Evolutionary conservation across 257 asterid species (phyloP), one percentile per base, ranked within the genome.

Genomic region (Fraxinus americana): DNA sequence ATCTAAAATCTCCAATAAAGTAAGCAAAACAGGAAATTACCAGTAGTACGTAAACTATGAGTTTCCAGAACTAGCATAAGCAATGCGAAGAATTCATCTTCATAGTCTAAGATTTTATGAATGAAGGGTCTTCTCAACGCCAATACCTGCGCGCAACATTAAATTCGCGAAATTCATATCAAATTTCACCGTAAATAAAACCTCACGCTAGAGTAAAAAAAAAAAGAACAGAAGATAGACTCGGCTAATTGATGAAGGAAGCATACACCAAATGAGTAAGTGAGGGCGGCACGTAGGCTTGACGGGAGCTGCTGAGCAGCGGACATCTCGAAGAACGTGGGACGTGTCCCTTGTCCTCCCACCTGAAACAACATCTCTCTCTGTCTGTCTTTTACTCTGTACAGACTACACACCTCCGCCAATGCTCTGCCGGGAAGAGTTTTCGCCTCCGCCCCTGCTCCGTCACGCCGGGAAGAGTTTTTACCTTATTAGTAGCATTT

Each of bases 301-400:
- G 98, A 86, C 41, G 99, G 99, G n/a, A 96, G 93, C 90, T 96
- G 99, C 82, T 96, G 98, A 71, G 99, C 98, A 67, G 99, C 99
- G 23, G 99, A 88, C 99, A 96, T 96, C 89, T 96, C 99, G 82
- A 96, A 96, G 91, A 96, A 96, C 83, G 99, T 96, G 85, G 98
- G 99, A 79, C 99, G 98, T 68, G 91, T 90, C 74, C 99, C 99
- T 79, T 90, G 94, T 19, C 99, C 98, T 75, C 99, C 99, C 71
- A 96, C 99, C 91, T 96, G 99, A 89, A 96, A 96, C 92, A 96
- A 85, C 99, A 96, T 96, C 90, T 75, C 76, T 69, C 79, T 77
- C 61, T 69, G 39, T 69, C 21, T 54, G 32, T 70, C 75, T 48
- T 67, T 74, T 50, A 35, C 45, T 73, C 72, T 69, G 50, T 52